Evolutionary conservation across 192 early-diverging fungal species (phyloP).

Genomic region (Radiomyces spectabilis): DNA sequence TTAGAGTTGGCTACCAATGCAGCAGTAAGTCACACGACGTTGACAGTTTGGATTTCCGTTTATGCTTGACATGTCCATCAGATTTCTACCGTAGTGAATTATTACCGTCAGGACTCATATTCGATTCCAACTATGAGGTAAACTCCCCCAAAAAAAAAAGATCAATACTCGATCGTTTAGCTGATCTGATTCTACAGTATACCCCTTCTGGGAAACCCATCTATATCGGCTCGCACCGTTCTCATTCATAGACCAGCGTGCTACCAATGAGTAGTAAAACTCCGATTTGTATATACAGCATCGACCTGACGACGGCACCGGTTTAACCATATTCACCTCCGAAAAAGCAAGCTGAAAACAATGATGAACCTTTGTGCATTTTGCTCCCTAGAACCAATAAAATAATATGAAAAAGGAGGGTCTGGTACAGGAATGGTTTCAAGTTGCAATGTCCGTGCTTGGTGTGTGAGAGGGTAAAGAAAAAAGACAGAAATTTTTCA

Average conservation of each 20-base stretch:
- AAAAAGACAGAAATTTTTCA: too few relatives aligned
- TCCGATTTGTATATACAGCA: too few relatives aligned
- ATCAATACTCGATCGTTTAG: not conserved
- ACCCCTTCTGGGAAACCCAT: conserved; percentile 14
- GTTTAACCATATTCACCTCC: too few relatives aligned
- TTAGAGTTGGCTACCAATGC: conserved; percentile 51
- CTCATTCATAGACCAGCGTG: not conserved
- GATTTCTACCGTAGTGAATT: conserved; percentile 46
- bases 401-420: too few relatives aligned
- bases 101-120: conserved; percentile 36
- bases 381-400: too few relatives aligned
- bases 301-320: too few relatives aligned
- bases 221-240: conserved; percentile 17
- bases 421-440: too few relatives aligned
- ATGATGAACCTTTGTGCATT: too few relatives aligned
- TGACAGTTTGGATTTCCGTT: not conserved
- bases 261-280: too few relatives aligned
- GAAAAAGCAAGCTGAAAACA: too few relatives aligned
- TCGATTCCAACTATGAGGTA: conserved; percentile 44
- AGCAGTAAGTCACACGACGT: conserved; percentile 25
- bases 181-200: conserved; percentile 3
- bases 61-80: not conserved
- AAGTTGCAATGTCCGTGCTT: too few relatives aligned
- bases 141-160: not conserved
- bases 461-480: too few relatives aligned